Evolutionary conservation across 257 asterid species (phyloP), one percentile per base, ranked within the genome.

Genomic region (Prunella vulgaris): DNA sequence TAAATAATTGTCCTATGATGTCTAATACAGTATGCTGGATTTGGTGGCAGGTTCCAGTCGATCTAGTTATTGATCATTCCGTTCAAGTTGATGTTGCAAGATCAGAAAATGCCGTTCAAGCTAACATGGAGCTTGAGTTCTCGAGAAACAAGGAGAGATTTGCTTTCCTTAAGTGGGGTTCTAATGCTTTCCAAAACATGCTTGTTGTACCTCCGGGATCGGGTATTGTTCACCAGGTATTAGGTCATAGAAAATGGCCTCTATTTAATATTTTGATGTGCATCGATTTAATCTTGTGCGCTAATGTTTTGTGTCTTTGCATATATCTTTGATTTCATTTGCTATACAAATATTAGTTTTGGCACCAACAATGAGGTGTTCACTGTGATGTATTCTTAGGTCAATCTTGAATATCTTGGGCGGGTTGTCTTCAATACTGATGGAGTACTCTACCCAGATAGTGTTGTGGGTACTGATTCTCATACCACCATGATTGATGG

Each of bases 181-280:
- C 98, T 69, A 83, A 81, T 68, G 97, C 97, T 80, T 93, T 93
- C 77, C 91, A 81, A 10, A 93, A 93, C 74, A 93, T 93, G 97
- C 98, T 93, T 74, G 98, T 90, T 75, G 98, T 93, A 70, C 98
- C 98, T 6, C 98, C 98, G 7, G 98, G 97, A 9, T 93, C 98
- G 74, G 98, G 98, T 77, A 90, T 93, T 25, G 98, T 93, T 40
- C 97, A 90, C 83, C 97, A 90, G 97, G 98, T 90, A 85, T 64
- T 46, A 66, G 44, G 65, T 15, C 65, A 28, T 72, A 58, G 61
- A 18, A n/a, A 44, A 70, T 46, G 42, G 51, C 61, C 46, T 38
- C 48, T 13, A 28, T 58, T 44, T 33, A 10, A 12, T 71, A 51
- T 5, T 61, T 60, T 33, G 57, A 52, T 28, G 42, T 59, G 56